phyloP scores from a whole-genome alignment of 2,329 filamentous ascomycete species.

The Colletotrichum sansevieriae region DNA sequence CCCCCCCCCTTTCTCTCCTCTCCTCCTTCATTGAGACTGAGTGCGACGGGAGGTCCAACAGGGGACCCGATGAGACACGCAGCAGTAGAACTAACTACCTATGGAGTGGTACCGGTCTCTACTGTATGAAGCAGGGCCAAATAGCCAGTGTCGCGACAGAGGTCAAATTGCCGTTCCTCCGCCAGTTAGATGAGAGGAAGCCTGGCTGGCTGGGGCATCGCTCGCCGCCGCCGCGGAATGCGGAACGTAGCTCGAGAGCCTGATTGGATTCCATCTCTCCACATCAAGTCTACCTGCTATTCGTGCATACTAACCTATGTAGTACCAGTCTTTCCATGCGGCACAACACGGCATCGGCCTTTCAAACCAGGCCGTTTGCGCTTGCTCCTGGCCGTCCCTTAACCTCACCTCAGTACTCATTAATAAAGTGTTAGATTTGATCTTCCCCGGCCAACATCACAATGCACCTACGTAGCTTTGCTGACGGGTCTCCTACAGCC shows the following conservation, averaged over 20 bases:
- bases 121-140: constrained; percentile 7
- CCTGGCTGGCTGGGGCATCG: background rate
- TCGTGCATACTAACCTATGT: too few species aligned
- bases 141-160: too few species aligned
- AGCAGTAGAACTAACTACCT: too few species aligned
- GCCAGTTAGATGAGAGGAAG: constrained; percentile 21
- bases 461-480: constrained; percentile 5
- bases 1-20: background rate
- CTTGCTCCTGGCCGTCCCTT: constrained; percentile 3
- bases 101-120: background rate
- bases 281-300: constrained; percentile 5
- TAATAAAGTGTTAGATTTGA: constrained; percentile 11
- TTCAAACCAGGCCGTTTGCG: constrained; percentile 28
- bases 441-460: background rate
- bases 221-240: constrained; percentile 31
- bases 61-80: constrained; percentile 6
- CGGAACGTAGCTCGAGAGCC: background rate
- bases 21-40: background rate
- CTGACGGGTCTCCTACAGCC: constrained; percentile 4
- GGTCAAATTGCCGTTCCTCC: background rate
- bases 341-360: constrained; percentile 4
- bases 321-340: constrained; percentile 5
- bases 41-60: constrained; percentile 2
- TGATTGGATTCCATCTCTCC: constrained; percentile 1
- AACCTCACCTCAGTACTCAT: background rate